A percentile compares a stretch with the other conserved stretches of the same genome.
These are phyloP conservation scores for Populus nigra DNA, from an alignment of 345 rosid genomes.

Conservation along the genomic window DNA sequence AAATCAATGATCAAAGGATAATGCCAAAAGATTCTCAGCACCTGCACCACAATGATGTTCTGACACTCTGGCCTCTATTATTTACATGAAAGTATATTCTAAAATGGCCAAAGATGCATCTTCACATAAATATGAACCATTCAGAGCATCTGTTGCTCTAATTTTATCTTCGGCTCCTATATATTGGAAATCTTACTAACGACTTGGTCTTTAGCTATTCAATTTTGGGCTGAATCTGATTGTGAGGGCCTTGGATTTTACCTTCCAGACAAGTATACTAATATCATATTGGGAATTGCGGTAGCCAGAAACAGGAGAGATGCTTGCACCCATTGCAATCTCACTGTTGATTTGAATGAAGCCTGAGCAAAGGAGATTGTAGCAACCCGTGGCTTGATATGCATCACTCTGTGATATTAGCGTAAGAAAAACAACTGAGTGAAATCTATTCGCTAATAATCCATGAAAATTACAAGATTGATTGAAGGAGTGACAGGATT, in stretches of 20 bases:
- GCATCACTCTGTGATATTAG: slow-evolving; percentile 68
- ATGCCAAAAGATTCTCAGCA: slow-evolving; percentile 5
- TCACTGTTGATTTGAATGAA: slow-evolving; percentile 91
- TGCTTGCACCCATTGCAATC: slow-evolving; percentile 99
- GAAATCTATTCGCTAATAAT: not conserved
- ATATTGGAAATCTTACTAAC: not conserved
- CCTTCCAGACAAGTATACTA: slow-evolving; percentile 97
- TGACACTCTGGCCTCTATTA: slow-evolving; percentile 14
- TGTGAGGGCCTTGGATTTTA: slow-evolving; percentile 11
- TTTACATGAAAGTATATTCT: not conserved
- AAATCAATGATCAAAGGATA: not conserved
- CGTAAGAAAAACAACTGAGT: not conserved
- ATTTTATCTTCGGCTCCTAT: not conserved
- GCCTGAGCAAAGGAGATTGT: slow-evolving; percentile 90
- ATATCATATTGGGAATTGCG: slow-evolving; percentile 74
- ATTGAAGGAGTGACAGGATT: not conserved
- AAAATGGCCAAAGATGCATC: slow-evolving; percentile 3
- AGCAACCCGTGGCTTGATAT: slow-evolving; percentile 96
- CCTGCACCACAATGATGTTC: slow-evolving; percentile 11
- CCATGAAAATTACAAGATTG: not conserved
- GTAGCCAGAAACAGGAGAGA: slow-evolving; percentile 76
- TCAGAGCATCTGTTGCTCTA: too few relatives aligned
- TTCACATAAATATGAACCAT: not conserved
- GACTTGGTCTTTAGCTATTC: not conserved
- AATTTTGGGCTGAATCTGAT: not conserved